These are phyloP conservation scores for Bipolaris gigantea DNA, from an alignment of 2,329 filamentous ascomycete genomes.

Conservation along the genomic window DNA sequence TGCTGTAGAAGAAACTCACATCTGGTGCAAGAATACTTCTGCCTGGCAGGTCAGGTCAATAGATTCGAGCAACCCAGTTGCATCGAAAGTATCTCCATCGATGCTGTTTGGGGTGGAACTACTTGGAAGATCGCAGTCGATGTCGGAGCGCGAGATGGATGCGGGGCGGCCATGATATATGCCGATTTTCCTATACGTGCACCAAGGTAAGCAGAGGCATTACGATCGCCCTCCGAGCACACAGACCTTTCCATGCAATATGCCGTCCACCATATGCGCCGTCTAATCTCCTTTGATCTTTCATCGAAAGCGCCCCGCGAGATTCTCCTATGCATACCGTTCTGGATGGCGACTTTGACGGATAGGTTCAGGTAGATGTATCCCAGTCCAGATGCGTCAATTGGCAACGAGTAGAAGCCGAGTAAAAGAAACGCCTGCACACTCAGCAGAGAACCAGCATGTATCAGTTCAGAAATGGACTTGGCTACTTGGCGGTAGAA, in stretches of 20 bases:
- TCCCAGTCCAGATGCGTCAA: slow-evolving; percentile 59
- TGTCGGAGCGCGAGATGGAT: slow-evolving; percentile 14
- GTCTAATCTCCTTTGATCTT: slow-evolving; percentile 14
- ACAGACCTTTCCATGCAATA: slow-evolving; percentile 20
- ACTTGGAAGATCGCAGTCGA: slow-evolving; percentile 14
- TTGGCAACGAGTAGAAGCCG: slow-evolving; percentile 58
- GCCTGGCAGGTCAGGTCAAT: slow-evolving; percentile 12
- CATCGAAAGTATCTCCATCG: slow-evolving; percentile 2
- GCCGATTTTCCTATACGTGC: slow-evolving; percentile 11
- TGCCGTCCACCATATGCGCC: slow-evolving; percentile 19
- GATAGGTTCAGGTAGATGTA: slow-evolving; percentile 61
- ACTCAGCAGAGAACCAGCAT: slow-evolving; percentile 59
- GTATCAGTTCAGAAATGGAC: slow-evolving; percentile 60
- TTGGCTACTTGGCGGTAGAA: slow-evolving; percentile 58
- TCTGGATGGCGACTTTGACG: slow-evolving; percentile 61
- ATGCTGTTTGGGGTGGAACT: background rate
- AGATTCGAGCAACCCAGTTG: slow-evolving; percentile 5
- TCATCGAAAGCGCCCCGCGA: slow-evolving; percentile 4
- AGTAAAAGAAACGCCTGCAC: slow-evolving; percentile 62
- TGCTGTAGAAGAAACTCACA: background rate
- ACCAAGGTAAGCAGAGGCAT: background rate
- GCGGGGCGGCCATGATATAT: slow-evolving; percentile 18
- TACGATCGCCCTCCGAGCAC: background rate
- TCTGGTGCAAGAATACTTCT: slow-evolving; percentile 12
- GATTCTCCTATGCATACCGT: slow-evolving; percentile 59